A percentile compares a stretch with the other conserved stretches of the same genome.
Evolutionary conservation across 73 alveolate genomes (phyloP).

Genomic region (Blepharisma japonicum): DNA sequence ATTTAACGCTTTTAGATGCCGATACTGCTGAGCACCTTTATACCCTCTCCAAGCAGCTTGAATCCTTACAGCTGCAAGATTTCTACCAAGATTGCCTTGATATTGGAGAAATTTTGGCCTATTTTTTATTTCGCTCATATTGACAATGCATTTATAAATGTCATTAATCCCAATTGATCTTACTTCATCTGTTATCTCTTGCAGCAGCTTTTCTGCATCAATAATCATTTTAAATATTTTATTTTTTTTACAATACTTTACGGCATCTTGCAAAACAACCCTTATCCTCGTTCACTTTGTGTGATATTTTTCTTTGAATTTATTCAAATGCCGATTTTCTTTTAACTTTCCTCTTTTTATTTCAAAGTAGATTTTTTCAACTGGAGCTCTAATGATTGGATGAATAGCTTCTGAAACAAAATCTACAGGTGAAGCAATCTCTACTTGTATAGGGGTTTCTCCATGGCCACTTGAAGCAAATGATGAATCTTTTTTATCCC

Average conservation of each 20-base stretch:
- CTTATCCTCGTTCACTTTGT: conserved; percentile 71
- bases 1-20: conserved; percentile 54
- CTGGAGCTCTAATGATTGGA: background rate
- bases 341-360: conserved; percentile 48
- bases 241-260: conserved; percentile 36
- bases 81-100: conserved; percentile 66
- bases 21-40: conserved; percentile 61
- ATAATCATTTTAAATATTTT: conserved; percentile 52
- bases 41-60: conserved; percentile 63
- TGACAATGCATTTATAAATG: conserved; percentile 52
- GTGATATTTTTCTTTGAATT: conserved; percentile 52
- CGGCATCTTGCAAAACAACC: conserved; percentile 44
- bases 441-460: background rate
- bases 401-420: background rate
- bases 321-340: conserved; percentile 52
- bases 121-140: conserved; percentile 53
- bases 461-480: background rate
- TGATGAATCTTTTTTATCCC: background rate
- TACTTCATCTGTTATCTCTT: conserved; percentile 4
- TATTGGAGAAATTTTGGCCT: conserved; percentile 55
- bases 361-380: conserved; percentile 36
- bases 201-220: conserved; percentile 54
- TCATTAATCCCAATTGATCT: background rate
- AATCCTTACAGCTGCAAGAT: conserved; percentile 62
- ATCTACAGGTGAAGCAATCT: background rate